Percentiles rank a stretch among this genome's conserved stretches.
Evolutionary conservation across 257 asterid genomes (phyloP).

Genomic region (Solanum chilense): DNA sequence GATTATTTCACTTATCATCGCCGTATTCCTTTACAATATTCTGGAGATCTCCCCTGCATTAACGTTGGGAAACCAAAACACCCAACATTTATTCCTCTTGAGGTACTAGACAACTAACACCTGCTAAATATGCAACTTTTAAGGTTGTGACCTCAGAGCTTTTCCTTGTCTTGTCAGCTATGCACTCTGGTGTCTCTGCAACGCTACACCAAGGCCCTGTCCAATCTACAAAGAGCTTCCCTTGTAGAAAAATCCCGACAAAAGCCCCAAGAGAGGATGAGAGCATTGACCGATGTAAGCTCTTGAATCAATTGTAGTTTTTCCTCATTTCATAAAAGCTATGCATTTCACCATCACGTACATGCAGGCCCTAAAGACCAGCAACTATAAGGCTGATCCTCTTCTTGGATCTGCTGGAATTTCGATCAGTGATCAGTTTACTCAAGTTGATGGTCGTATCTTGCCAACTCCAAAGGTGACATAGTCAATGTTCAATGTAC

Average conservation of each 20-base stretch:
- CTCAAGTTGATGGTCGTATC: constrained; percentile 49
- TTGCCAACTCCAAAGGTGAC: constrained; percentile 54
- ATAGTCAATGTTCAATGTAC: neutral
- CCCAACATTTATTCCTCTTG: constrained; percentile 54
- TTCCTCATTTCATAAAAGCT: neutral
- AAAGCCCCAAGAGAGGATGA: constrained; percentile 63
- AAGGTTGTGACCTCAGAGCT: neutral
- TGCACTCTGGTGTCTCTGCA: constrained; percentile 60
- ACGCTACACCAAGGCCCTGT: constrained; percentile 53
- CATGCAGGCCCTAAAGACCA: constrained; percentile 38
- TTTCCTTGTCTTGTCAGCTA: constrained; percentile 20
- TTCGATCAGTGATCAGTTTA: constrained; percentile 35
- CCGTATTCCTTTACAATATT: constrained; percentile 13
- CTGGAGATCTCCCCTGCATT: constrained; percentile 50
- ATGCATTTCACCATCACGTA: neutral
- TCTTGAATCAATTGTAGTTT: neutral
- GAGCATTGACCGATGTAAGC: constrained; percentile 29
- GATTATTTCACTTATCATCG: constrained; percentile 40
- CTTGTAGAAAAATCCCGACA: constrained; percentile 70
- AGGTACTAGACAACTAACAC: constrained; percentile 19
- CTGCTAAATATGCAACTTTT: neutral
- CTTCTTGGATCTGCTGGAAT: constrained; percentile 42
- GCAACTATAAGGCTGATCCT: constrained; percentile 42
- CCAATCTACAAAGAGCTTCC: constrained; percentile 53
- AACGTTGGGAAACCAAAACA: constrained; percentile 59